These are phyloP conservation scores for Auriscalpium orientale DNA, from an alignment of 768 basidiomycete species.

Conservation along the genomic window DNA sequence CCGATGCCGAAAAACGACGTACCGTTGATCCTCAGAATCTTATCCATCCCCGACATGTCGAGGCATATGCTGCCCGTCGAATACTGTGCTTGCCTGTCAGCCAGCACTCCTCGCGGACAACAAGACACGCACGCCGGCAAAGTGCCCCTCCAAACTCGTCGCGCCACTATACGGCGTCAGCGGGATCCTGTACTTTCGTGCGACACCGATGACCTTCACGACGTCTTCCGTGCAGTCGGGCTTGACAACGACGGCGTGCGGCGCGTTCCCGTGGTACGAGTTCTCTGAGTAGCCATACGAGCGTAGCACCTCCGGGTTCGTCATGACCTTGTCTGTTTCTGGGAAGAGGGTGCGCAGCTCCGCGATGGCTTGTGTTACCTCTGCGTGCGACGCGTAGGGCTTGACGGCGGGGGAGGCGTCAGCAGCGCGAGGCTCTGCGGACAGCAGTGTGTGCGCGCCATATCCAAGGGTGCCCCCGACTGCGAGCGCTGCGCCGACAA, in stretches of 20 bases:
- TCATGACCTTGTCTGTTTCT: slow-evolving; percentile 38
- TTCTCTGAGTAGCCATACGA: slow-evolving; percentile 62
- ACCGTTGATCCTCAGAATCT: slow-evolving; percentile 53
- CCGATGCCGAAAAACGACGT: background rate
- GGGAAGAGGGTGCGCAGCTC: slow-evolving; percentile 44
- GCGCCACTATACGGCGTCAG: slow-evolving; percentile 79
- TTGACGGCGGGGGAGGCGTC: too few relatives aligned
- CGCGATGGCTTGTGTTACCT: slow-evolving; percentile 43
- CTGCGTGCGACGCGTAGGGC: slow-evolving; percentile 38
- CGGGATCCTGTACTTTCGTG: slow-evolving; percentile 66
- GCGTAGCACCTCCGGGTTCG: slow-evolving; percentile 41
- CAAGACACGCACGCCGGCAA: slow-evolving; percentile 48
- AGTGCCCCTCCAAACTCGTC: slow-evolving; percentile 85
- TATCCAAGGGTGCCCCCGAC: too few relatives aligned
- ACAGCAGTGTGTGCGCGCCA: too few relatives aligned
- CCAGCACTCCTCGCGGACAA: too few relatives aligned
- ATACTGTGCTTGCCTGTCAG: slow-evolving; percentile 17
- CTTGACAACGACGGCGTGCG: slow-evolving; percentile 40
- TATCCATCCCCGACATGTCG: slow-evolving; percentile 62
- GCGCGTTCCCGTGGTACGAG: slow-evolving; percentile 55
- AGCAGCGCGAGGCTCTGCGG: too few relatives aligned
- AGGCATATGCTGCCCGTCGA: slow-evolving; percentile 54
- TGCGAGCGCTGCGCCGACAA: too few relatives aligned
- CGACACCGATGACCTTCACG: slow-evolving; percentile 68
- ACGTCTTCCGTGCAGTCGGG: slow-evolving; percentile 74